Evolutionary conservation across 2,329 filamentous ascomycete species (phyloP).

Genomic region (Balansia obtecta): DNA sequence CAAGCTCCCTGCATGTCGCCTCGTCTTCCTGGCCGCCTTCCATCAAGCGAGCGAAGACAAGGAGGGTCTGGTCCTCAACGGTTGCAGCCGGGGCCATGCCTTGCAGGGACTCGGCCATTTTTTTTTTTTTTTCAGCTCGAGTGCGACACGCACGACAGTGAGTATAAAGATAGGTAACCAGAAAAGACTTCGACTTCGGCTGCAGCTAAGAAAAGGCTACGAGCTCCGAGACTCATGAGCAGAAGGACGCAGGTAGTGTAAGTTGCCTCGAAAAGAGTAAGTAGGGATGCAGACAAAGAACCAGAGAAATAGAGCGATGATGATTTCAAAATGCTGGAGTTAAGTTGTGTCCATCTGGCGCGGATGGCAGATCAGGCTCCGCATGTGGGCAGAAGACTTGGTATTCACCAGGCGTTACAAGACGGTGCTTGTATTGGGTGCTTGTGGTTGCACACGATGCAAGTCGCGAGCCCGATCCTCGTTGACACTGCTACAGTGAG

Average conservation of each 20-base stretch:
- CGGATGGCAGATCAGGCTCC: background rate
- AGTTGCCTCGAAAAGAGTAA: background rate
- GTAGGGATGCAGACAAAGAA: background rate
- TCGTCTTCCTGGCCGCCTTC: constrained; percentile 77
- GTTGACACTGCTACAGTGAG: too few species aligned
- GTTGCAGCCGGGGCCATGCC: constrained; percentile 19
- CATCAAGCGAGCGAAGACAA: constrained; percentile 81
- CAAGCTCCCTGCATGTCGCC: constrained; percentile 49
- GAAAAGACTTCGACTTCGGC: too few species aligned
- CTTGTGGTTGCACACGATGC: background rate
- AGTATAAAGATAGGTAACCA: background rate
- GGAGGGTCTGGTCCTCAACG: constrained; percentile 53
- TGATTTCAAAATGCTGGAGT: background rate
- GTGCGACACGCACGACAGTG: background rate
- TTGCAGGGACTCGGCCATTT: constrained; percentile 24
- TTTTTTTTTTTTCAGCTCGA: background rate
- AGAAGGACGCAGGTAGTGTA: background rate
- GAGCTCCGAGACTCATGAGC: background rate
- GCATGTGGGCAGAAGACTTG: background rate
- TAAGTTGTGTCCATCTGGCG: background rate
- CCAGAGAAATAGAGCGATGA: background rate
- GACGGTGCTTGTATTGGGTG: background rate
- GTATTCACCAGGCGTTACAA: background rate
- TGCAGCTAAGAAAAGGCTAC: background rate
- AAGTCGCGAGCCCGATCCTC: too few species aligned